Evolutionary conservation across 1,284 basidiomycete species (phyloP).

Genomic region (Cryptococcus sp.): DNA sequence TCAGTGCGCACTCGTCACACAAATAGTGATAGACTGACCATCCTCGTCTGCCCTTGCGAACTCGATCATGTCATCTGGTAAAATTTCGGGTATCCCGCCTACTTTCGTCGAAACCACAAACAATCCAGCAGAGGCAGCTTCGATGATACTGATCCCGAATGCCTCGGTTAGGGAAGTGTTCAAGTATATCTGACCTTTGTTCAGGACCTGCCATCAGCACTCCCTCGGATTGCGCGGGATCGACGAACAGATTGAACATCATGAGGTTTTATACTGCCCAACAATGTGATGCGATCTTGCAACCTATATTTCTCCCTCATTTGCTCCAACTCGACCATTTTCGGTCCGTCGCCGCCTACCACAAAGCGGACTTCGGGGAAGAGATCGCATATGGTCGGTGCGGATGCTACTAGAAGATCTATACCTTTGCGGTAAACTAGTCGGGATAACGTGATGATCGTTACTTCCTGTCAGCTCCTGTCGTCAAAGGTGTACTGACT

Average conservation of each 20-base stretch:
- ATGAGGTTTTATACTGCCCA: constrained; percentile 73
- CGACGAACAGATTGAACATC: constrained; percentile 72
- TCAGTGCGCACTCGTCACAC: constrained; percentile 3
- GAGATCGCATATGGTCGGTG: constrained; percentile 77
- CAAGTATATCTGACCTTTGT: constrained; percentile 82
- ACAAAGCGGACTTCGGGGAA: constrained; percentile 85
- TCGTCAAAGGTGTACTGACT: constrained; percentile 52
- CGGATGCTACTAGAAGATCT: constrained; percentile 86
- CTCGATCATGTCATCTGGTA: constrained; percentile 89
- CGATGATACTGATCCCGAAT: constrained; percentile 93
- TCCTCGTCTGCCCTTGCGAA: constrained; percentile 87
- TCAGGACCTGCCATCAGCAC: constrained; percentile 59
- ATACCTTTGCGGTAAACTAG: constrained; percentile 95
- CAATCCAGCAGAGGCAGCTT: constrained; percentile 90
- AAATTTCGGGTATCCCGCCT: constrained; percentile 91
- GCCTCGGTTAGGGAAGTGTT: constrained; percentile 95
- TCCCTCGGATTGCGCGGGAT: not conserved
- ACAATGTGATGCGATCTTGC: constrained; percentile 83
- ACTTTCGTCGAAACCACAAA: constrained; percentile 93
- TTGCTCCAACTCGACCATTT: constrained; percentile 89
- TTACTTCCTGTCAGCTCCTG: constrained; percentile 58
- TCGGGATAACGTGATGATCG: constrained; percentile 90
- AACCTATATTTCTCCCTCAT: constrained; percentile 88
- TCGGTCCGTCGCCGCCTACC: constrained; percentile 91
- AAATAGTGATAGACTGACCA: constrained; percentile 47